Percentiles rank a stretch among this genome's conserved stretches.
Conservation (phyloP, 2,329 filamentous ascomycete genomes). For the Stagonosporopsis chrysanthemi region DNA sequence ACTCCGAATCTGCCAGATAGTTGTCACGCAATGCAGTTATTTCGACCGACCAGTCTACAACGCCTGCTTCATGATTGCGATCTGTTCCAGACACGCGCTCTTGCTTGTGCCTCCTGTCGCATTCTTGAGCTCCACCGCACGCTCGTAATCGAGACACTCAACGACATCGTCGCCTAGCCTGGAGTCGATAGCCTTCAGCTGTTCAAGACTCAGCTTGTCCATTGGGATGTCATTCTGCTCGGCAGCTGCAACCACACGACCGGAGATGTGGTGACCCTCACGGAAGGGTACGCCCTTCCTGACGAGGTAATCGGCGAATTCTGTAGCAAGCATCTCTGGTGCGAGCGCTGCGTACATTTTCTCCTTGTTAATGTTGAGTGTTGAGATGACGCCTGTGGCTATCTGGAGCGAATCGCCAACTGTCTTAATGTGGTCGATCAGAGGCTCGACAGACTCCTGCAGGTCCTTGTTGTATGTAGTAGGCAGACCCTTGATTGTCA, state of each 20-base stretch:
- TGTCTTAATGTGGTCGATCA: constrained; percentile 84
- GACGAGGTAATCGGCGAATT: constrained; percentile 71
- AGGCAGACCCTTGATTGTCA: constrained; percentile 77
- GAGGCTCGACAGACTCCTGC: constrained; percentile 87
- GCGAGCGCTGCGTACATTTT: constrained; percentile 82
- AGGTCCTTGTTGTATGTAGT: constrained; percentile 91
- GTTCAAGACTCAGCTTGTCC: constrained; percentile 71
- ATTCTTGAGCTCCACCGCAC: constrained; percentile 79
- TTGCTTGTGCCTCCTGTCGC: constrained; percentile 81
- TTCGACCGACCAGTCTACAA: constrained; percentile 30
- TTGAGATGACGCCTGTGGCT: constrained; percentile 79
- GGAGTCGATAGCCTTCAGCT: constrained; percentile 72
- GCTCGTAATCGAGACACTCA: constrained; percentile 79
- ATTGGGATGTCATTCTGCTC: constrained; percentile 72
- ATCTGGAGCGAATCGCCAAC: constrained; percentile 83
- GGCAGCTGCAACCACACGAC: constrained; percentile 74
- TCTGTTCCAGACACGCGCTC: constrained; percentile 70
- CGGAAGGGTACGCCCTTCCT: constrained; percentile 76
- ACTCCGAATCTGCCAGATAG: too few relatives aligned
- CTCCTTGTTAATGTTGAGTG: constrained; percentile 71
- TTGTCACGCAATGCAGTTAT: too few relatives aligned
- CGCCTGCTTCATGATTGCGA: constrained; percentile 60
- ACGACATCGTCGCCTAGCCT: constrained; percentile 76
- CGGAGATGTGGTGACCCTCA: constrained; percentile 80
- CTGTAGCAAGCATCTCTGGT: constrained; percentile 82